A percentile compares a stretch with the other conserved stretches of the same genome.
Evolutionary conservation across 805 yeast species (phyloP).

Genomic region (Zygotorulaspora sp.): DNA sequence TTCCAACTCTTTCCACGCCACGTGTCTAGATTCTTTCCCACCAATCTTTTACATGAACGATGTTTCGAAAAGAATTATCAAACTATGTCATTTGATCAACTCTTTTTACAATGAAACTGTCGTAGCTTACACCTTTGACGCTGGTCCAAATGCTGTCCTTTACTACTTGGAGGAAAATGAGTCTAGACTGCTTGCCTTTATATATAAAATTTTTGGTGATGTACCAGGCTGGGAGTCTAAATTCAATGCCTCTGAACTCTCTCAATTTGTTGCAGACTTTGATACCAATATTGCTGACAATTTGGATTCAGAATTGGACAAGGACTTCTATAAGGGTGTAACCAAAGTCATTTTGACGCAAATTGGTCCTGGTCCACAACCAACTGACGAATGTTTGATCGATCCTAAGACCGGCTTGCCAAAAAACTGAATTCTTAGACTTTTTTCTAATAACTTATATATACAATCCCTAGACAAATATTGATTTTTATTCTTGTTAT

Average conservation of each 20-base stretch:
- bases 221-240: constrained; percentile 67
- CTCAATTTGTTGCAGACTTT: constrained; percentile 23
- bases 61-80: constrained; percentile 77
- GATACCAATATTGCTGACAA: constrained; percentile 30
- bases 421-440: constrained; percentile 28
- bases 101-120: constrained; percentile 49
- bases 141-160: constrained; percentile 98
- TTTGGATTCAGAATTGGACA: constrained; percentile 41
- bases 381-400: constrained; percentile 51
- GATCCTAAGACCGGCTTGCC: constrained; percentile 59
- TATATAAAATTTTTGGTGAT: constrained; percentile 53
- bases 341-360: constrained; percentile 77
- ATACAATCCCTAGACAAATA: neutral
- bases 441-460: neutral
- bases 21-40: constrained; percentile 92
- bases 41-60: constrained; percentile 94
- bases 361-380: constrained; percentile 85
- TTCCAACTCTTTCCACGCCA: constrained; percentile 96
- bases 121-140: constrained; percentile 97
- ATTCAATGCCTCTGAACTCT: constrained; percentile 31
- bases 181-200: constrained; percentile 61
- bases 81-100: constrained; percentile 73
- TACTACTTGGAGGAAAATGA: constrained; percentile 81
- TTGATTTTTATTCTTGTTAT: too few relatives aligned
- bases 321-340: constrained; percentile 62